Conservation (phyloP, 2,329 filamentous ascomycete genomes). For the Stemphylium lycopersici region DNA sequence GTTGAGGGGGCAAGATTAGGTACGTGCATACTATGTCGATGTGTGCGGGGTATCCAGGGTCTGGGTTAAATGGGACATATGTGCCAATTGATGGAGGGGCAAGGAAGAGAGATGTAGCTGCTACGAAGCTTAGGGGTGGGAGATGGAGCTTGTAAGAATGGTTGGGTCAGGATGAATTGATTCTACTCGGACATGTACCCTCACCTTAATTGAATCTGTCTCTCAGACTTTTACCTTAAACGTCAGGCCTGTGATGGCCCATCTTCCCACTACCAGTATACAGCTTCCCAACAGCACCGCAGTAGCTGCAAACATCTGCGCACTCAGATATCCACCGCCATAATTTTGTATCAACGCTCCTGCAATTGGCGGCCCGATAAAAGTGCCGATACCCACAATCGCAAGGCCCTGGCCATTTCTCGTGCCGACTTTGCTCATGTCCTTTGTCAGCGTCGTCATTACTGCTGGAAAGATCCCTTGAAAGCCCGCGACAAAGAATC, state of each 20-base stretch:
- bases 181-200: too few relatives aligned
- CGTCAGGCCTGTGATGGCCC: conserved; percentile 39
- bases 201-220: too few relatives aligned
- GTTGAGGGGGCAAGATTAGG: too few relatives aligned
- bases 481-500: conserved; percentile 52
- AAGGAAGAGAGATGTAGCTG: too few relatives aligned
- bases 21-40: too few relatives aligned
- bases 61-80: too few relatives aligned
- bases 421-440: conserved; percentile 55
- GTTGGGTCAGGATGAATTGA: too few relatives aligned
- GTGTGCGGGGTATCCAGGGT: too few relatives aligned
- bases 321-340: conserved; percentile 51
- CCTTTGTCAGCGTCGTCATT: conserved; percentile 53
- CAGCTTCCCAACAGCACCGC: conserved; percentile 38
- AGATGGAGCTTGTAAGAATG: too few relatives aligned
- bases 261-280: conserved; percentile 37
- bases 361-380: conserved; percentile 56
- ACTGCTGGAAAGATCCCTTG: conserved; percentile 55
- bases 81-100: too few relatives aligned
- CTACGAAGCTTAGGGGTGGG: too few relatives aligned
- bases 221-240: conserved; percentile 33
- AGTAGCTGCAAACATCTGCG: conserved; percentile 51
- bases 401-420: conserved; percentile 58
- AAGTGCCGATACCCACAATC: conserved; percentile 52
- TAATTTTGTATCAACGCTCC: conserved; percentile 53